A percentile compares a stretch with the other conserved stretches of the same genome.
phyloP scores from a whole-genome alignment of 768 basidiomycete genomes.

The Tulasnella sp. region DNA sequence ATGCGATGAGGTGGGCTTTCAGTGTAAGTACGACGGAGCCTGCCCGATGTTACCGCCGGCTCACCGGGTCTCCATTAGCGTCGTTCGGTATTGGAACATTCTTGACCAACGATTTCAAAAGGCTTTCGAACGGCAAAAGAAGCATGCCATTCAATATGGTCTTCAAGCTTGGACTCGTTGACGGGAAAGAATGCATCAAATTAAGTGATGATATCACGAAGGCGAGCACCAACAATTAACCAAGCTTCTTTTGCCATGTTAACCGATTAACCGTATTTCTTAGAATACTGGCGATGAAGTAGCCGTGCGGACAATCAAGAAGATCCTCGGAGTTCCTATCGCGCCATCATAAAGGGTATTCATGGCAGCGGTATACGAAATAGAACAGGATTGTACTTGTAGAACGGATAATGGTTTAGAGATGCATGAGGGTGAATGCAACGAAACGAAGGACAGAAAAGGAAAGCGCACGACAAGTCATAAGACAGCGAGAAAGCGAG shows the following conservation, averaged over 20 bases:
- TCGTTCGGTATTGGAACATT: constrained; percentile 94
- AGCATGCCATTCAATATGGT: constrained; percentile 92
- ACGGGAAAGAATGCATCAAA: constrained; percentile 81
- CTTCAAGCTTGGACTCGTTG: constrained; percentile 82
- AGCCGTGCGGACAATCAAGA: constrained; percentile 64
- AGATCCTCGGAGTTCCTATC: constrained; percentile 39
- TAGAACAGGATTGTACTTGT: neutral
- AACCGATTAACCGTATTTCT: neutral
- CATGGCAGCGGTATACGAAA: neutral
- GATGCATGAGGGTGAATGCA: neutral
- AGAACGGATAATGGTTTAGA: neutral
- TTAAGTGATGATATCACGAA: constrained; percentile 92
- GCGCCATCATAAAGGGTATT: neutral
- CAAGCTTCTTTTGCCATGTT: neutral
- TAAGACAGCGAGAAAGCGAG: neutral
- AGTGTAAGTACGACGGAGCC: constrained; percentile 47
- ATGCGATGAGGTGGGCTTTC: constrained; percentile 68
- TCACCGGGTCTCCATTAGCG: constrained; percentile 51
- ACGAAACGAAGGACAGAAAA: constrained; percentile 1
- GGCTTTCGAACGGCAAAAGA: constrained; percentile 53
- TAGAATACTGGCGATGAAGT: constrained; percentile 72
- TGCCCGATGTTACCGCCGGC: constrained; percentile 23
- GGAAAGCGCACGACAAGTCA: neutral
- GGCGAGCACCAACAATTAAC: constrained; percentile 45
- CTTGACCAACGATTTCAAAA: constrained; percentile 83